Conservation (phyloP, 208 protist species). For the Trypanosoma avium region DNA sequence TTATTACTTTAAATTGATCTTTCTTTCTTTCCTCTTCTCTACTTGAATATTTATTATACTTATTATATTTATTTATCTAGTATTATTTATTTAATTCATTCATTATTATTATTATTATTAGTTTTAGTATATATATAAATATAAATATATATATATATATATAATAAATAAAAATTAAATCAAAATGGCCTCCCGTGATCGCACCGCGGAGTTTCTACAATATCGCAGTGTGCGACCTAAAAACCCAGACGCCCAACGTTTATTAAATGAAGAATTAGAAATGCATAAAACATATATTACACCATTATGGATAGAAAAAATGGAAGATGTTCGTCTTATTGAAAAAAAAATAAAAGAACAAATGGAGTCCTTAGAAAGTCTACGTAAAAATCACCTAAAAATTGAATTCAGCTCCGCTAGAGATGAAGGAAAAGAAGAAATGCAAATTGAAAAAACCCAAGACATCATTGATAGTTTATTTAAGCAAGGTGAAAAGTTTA, state of each 20-base stretch:
- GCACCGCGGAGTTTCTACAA: slow-evolving; percentile 84
- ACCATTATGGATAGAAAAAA: slow-evolving; percentile 82
- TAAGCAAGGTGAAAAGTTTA: slow-evolving; percentile 75
- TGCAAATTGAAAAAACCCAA: slow-evolving; percentile 74
- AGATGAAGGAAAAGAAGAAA: slow-evolving; percentile 79
- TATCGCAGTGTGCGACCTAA: slow-evolving; percentile 65
- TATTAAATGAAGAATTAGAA: slow-evolving; percentile 62
- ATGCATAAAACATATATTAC: slow-evolving; percentile 63
- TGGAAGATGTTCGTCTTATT: slow-evolving; percentile 73
- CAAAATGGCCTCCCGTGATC: slow-evolving; percentile 85
- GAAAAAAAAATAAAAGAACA: slow-evolving; percentile 70
- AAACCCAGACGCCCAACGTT: slow-evolving; percentile 64
- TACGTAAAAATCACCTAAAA: slow-evolving; percentile 84
- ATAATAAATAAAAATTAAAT: not conserved
- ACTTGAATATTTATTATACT: too few species aligned
- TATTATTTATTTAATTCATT: slow-evolving; percentile 8
- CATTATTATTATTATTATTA: slow-evolving; percentile 7
- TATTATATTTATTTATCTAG: too few species aligned
- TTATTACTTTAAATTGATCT: too few species aligned
- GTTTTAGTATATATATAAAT: not conserved
- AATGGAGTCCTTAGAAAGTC: slow-evolving; percentile 68
- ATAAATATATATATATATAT: slow-evolving; percentile 1
- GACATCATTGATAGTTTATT: slow-evolving; percentile 85
- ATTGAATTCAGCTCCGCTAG: slow-evolving; percentile 87
- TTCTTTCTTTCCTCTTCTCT: too few species aligned